Conservation (phyloP, 1,139 yeast species). For the Kodamaea sp. region DNA sequence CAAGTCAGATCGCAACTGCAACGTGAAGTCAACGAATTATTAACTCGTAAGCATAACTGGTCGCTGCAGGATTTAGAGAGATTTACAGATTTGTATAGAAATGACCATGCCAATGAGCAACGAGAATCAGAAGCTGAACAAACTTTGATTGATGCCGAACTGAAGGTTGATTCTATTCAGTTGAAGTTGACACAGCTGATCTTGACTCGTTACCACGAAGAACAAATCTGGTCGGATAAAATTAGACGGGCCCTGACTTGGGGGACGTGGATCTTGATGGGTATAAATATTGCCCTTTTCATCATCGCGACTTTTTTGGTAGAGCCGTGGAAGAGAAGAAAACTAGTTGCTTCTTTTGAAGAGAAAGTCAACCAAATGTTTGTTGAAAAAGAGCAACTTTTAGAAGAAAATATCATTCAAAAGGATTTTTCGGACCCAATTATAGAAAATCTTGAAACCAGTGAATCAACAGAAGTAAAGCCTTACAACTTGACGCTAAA, state of each 20-base stretch:
- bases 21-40: constrained; percentile 78
- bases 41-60: constrained; percentile 88
- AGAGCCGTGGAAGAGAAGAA: constrained; percentile 90
- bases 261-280: constrained; percentile 94
- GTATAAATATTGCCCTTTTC: constrained; percentile 74
- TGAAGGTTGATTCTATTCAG: constrained; percentile 65
- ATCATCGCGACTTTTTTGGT: constrained; percentile 78
- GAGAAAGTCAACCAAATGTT: constrained; percentile 52
- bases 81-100: constrained; percentile 75
- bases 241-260: constrained; percentile 92
- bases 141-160: constrained; percentile 55
- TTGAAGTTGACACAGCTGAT: constrained; percentile 71
- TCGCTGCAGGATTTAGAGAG: constrained; percentile 69
- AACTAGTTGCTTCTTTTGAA: constrained; percentile 81
- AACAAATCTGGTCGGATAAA: constrained; percentile 97
- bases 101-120: constrained; percentile 74
- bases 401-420: too few relatives aligned
- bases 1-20: constrained; percentile 69
- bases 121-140: constrained; percentile 53
- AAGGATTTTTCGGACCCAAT: too few relatives aligned
- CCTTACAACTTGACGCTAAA: not conserved
- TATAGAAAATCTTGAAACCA: too few relatives aligned
- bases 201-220: constrained; percentile 88
- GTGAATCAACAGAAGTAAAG: too few relatives aligned
- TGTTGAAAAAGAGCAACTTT: too few relatives aligned